Conservation (phyloP, 1,284 basidiomycete genomes). For the Cryptococcus amylolentus region DNA sequence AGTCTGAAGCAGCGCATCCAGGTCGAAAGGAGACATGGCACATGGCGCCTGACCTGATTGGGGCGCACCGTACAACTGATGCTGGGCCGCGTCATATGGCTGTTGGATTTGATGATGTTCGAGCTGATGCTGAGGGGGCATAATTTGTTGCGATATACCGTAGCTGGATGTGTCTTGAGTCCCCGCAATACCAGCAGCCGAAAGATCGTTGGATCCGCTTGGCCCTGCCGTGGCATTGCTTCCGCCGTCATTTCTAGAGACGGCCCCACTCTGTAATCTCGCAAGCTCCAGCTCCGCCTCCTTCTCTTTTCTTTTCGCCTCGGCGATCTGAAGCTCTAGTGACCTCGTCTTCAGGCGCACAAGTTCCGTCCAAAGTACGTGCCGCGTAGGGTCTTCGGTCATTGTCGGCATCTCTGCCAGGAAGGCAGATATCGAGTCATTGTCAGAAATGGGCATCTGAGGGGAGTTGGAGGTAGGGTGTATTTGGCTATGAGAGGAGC, state of each 20-base stretch:
- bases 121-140: slow-evolving; percentile 1
- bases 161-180: neutral
- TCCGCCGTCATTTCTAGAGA: neutral
- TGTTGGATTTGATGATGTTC: neutral
- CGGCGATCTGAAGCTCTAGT: slow-evolving; percentile 47
- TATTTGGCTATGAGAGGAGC: neutral
- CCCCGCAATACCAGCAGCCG: slow-evolving; percentile 2
- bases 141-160: neutral
- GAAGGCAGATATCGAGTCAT: slow-evolving; percentile 16
- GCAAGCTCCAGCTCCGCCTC: slow-evolving; percentile 43
- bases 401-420: slow-evolving; percentile 24
- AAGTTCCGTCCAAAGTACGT: slow-evolving; percentile 41
- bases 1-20: slow-evolving; percentile 40
- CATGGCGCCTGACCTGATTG: neutral
- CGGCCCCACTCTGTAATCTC: slow-evolving; percentile 22
- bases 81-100: neutral
- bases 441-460: neutral
- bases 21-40: slow-evolving; percentile 39
- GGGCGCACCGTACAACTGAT: neutral
- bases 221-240: slow-evolving; percentile 13
- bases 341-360: slow-evolving; percentile 36
- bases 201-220: neutral
- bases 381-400: slow-evolving; percentile 25
- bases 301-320: slow-evolving; percentile 39
- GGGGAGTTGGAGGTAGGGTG: neutral